Percentiles rank a stretch among this genome's conserved stretches.
These are phyloP conservation scores for Citrus maxima DNA, from an alignment of 345 rosid genomes.

Conservation along the genomic window DNA sequence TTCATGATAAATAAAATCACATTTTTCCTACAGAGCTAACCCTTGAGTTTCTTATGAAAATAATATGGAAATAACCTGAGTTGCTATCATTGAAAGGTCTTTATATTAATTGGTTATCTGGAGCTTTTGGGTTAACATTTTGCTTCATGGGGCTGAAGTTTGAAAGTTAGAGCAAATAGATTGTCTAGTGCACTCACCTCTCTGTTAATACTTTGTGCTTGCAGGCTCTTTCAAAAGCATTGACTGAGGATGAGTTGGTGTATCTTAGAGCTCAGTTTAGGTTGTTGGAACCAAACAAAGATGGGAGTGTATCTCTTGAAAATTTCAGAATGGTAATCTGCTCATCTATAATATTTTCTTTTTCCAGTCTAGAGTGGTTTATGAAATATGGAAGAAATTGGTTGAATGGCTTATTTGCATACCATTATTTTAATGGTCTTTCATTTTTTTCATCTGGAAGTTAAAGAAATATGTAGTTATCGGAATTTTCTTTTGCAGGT, in stretches of 20 bases:
- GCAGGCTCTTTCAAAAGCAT: constrained; percentile 76
- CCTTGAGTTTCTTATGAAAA: no score
- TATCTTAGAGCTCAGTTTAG: constrained; percentile 71
- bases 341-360: constrained; percentile 8
- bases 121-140: background rate
- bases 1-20: background rate
- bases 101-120: background rate
- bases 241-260: constrained; percentile 70
- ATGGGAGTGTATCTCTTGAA: constrained; percentile 67
- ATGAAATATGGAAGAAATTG: constrained; percentile 2
- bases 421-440: background rate
- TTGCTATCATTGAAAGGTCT: background rate
- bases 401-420: background rate
- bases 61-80: background rate
- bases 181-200: background rate
- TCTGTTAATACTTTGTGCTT: constrained; percentile 11
- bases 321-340: constrained; percentile 64
- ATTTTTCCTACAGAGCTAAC: background rate
- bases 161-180: background rate
- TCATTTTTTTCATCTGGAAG: background rate
- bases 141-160: background rate
- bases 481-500: constrained; percentile 40
- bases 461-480: background rate
- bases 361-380: background rate
- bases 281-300: constrained; percentile 62